A percentile compares a stretch with the other conserved stretches of the same genome.
Conservation (phyloP, 768 basidiomycete species). For the Boletus reticuloceps region DNA sequence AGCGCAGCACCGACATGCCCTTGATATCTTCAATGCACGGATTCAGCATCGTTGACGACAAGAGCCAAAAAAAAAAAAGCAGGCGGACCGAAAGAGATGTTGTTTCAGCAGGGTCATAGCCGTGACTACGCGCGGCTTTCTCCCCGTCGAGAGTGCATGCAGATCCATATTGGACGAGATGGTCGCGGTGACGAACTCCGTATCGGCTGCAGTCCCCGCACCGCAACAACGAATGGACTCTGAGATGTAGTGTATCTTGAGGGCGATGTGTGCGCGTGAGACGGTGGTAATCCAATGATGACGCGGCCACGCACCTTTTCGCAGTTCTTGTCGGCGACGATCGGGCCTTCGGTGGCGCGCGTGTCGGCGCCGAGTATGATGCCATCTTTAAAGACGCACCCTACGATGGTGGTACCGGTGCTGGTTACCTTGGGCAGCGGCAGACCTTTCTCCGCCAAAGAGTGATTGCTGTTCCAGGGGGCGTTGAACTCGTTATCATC, state of each 20-base stretch:
- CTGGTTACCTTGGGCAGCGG: constrained; percentile 82
- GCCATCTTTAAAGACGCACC: constrained; percentile 89
- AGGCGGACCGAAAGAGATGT: constrained; percentile 78
- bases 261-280: not conserved
- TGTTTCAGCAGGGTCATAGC: constrained; percentile 99
- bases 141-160: constrained; percentile 84
- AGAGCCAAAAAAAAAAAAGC: not conserved
- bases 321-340: constrained; percentile 99
- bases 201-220: constrained; percentile 99
- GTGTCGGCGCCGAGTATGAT: constrained; percentile 97
- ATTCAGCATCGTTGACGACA: not conserved
- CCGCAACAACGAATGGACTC: constrained; percentile 97
- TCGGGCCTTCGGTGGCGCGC: constrained; percentile 88
- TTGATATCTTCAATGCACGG: constrained; percentile 61
- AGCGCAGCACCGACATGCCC: constrained; percentile 94
- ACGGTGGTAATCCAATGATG: not conserved
- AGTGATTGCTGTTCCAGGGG: constrained; percentile 56
- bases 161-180: constrained; percentile 97
- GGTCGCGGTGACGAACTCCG: constrained; percentile 90
- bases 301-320: constrained; percentile 72
- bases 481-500: not conserved
- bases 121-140: constrained; percentile 91
- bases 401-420: constrained; percentile 97
- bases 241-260: constrained; percentile 93
- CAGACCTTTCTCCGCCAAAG: constrained; percentile 66